Percentiles rank a stretch among this genome's conserved stretches.
phyloP scores from a whole-genome alignment of 2,329 filamentous ascomycete genomes.

The Fusarium multiceps region DNA sequence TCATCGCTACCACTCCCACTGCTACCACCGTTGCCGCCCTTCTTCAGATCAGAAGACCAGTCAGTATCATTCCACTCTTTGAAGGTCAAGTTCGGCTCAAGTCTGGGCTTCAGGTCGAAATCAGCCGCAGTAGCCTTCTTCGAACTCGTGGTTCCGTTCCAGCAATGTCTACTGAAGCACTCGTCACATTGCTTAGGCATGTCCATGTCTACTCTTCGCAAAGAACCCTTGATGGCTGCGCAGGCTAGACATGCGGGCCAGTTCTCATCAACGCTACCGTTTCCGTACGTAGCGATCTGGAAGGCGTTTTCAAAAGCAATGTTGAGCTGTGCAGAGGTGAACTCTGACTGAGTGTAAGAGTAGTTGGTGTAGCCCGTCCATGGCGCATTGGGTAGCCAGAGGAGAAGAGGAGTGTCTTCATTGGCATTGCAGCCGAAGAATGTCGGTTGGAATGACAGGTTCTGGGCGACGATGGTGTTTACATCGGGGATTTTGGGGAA shows the following conservation, averaged over 20 bases:
- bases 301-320: slow-evolving; percentile 71
- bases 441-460: slow-evolving; percentile 44
- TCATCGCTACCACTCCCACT: not conserved
- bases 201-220: slow-evolving; percentile 54
- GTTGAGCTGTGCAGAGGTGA: slow-evolving; percentile 43
- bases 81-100: slow-evolving; percentile 40
- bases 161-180: slow-evolving; percentile 46
- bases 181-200: slow-evolving; percentile 40
- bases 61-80: slow-evolving; percentile 41
- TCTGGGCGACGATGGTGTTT: slow-evolving; percentile 43
- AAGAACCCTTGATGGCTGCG: slow-evolving; percentile 77
- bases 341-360: slow-evolving; percentile 38
- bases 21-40: not conserved
- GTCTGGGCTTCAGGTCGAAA: slow-evolving; percentile 30
- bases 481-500: slow-evolving; percentile 46
- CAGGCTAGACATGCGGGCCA: slow-evolving; percentile 87
- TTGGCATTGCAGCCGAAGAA: slow-evolving; percentile 47
- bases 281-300: slow-evolving; percentile 81
- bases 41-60: slow-evolving; percentile 9
- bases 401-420: slow-evolving; percentile 38
- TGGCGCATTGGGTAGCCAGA: slow-evolving; percentile 48
- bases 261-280: slow-evolving; percentile 73
- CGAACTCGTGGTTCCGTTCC: slow-evolving; percentile 37
- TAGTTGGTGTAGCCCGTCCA: slow-evolving; percentile 47
- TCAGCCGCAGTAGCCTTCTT: slow-evolving; percentile 23